Percentiles rank a stretch among this genome's conserved stretches.
These are phyloP conservation scores for Phyllosticta citriasiana DNA, from an alignment of 2,329 filamentous ascomycete species.

Conservation along the genomic window DNA sequence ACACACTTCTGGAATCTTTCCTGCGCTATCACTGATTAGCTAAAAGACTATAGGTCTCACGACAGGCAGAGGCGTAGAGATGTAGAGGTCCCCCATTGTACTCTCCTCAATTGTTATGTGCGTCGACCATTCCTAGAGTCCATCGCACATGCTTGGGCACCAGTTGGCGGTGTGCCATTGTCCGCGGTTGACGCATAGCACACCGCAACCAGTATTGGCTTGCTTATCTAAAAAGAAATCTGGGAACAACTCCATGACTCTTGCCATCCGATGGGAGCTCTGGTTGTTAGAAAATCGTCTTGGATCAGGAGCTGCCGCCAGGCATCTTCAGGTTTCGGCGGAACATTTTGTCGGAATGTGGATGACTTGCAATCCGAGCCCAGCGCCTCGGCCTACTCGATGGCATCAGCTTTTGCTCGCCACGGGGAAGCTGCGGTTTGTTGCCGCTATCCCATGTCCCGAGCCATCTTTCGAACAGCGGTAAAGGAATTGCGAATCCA, in stretches of 20 bases:
- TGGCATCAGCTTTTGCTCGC: neutral
- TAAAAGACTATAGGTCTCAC: no score
- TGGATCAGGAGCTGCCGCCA: neutral
- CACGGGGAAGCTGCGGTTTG: neutral
- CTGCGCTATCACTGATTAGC: no score
- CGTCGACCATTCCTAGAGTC: neutral
- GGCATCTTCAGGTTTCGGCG: neutral
- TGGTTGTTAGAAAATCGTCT: neutral
- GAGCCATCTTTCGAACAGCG: neutral
- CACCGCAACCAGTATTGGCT: neutral
- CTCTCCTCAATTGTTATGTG: no score
- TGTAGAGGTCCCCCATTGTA: no score
- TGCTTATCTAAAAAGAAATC: neutral
- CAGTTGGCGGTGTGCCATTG: neutral
- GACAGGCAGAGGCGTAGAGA: neutral
- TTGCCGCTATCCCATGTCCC: neutral
- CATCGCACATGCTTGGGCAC: neutral
- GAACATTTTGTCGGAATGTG: neutral
- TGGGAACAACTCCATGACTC: neutral
- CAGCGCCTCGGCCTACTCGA: neutral
- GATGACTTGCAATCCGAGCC: neutral
- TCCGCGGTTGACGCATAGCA: neutral
- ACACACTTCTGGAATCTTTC: neutral
- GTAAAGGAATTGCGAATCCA: neutral
- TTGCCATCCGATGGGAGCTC: neutral